These are phyloP conservation scores for Triangularia setosa DNA, from an alignment of 2,329 filamentous ascomycete genomes.

Conservation along the genomic window DNA sequence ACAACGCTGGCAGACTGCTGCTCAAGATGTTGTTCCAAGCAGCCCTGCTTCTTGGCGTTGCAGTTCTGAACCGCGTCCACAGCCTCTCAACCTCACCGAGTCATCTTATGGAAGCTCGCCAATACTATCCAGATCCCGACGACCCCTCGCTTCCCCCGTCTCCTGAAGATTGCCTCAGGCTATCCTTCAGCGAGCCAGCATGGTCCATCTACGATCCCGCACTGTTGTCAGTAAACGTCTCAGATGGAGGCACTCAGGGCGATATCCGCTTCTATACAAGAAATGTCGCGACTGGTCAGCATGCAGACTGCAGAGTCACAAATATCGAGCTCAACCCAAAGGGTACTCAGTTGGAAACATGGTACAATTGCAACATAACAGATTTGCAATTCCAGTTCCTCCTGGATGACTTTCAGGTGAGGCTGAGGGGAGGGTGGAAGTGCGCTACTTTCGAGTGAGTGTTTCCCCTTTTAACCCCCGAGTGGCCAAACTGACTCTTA, in stretches of 20 bases:
- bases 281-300: constrained; percentile 17
- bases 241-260: constrained; percentile 18
- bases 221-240: constrained; percentile 13
- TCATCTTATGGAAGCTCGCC: background rate
- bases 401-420: constrained; percentile 12
- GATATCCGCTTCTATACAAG: constrained; percentile 20
- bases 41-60: background rate
- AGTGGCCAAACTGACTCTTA: background rate
- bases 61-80: background rate
- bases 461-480: background rate
- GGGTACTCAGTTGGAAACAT: constrained; percentile 4
- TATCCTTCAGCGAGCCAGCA: constrained; percentile 18
- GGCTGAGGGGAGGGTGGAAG: constrained; percentile 16
- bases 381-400: constrained; percentile 20
- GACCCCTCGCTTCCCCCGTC: background rate
- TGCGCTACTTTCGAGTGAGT: constrained; percentile 15
- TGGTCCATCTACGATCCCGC: constrained; percentile 20
- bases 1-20: background rate
- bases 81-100: background rate
- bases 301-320: constrained; percentile 16
- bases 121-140: constrained; percentile 14
- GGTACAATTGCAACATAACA: constrained; percentile 22
- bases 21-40: background rate
- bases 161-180: constrained; percentile 12
- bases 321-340: constrained; percentile 21